Evolutionary conservation across 306 rosid genomes (phyloP), one percentile per base, ranked within the genome.

Genomic region (Canavalia ensiformis): DNA sequence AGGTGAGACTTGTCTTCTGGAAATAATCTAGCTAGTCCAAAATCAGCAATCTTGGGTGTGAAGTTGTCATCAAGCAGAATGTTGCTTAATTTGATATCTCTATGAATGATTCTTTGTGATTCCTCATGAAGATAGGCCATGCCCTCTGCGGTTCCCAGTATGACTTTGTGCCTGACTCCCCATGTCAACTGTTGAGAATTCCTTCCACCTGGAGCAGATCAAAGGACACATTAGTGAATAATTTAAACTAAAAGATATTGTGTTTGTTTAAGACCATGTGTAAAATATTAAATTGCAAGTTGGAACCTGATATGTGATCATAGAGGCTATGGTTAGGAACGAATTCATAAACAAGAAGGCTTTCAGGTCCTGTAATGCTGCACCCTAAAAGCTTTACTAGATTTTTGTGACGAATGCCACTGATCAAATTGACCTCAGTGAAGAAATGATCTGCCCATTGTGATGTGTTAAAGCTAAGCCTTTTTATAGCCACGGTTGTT

Each of bases 291-390:
- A 30, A 66, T 50, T 10, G 25, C 47, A 29, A 30, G 56, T 50
- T 10, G 25, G 39, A 29, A 81, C 84, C 84, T 12, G 74, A 73
- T 8, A 81, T 18, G 74, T 81, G 79, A 63, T 81, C 79, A 72
- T 52, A 8, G 66, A 81, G 74, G 49, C 84, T 81, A 11, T 9
- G 41, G 68, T 81, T 81, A 52, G 84, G 74, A 67, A 81, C 84
- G 6, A 72, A 81, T 81, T 81, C 79, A 81, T 80, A 80, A 62
- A 80, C 84, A 51, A 81, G 84, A 52, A 81, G 84, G 58, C 84
- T 81, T 72, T 81, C 84, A 13, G 84, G 84, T 81, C 84, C 84
- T 81, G 84, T 73, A 31, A 81, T 72, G 79, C 84, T 81, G 79
- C 84, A 81, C 8, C 84, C 84, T 46, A 72, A 81, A 81, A 81